Evolutionary conservation across 441 rosid species (phyloP).

Genomic region (Syzygium malaccense): DNA sequence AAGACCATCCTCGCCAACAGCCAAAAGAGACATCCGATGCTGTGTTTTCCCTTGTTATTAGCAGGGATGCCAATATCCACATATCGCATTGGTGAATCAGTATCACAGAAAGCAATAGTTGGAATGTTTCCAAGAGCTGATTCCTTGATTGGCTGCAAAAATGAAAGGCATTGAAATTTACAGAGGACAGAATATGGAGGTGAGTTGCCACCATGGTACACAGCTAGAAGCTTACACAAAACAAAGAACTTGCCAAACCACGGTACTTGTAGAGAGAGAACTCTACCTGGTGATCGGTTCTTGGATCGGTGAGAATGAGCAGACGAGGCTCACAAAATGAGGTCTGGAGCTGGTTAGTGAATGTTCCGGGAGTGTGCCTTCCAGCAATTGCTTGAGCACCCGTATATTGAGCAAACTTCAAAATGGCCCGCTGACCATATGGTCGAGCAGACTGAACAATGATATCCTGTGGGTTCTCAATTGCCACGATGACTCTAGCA

Average conservation of each 20-base stretch:
- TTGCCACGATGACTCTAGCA: slow-evolving; percentile 78
- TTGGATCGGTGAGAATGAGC: slow-evolving; percentile 79
- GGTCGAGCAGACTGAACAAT: slow-evolving; percentile 94
- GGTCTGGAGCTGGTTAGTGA: slow-evolving; percentile 84
- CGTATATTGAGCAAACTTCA: slow-evolving; percentile 87
- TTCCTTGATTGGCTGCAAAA: slow-evolving; percentile 85
- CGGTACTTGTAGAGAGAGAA: neutral
- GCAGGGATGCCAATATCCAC: slow-evolving; percentile 95
- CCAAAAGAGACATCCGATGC: slow-evolving; percentile 95
- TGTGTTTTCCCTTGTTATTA: slow-evolving; percentile 95
- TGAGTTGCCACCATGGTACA: neutral
- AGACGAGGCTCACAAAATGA: slow-evolving; percentile 91
- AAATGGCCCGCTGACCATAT: slow-evolving; percentile 80
- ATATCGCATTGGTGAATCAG: slow-evolving; percentile 84
- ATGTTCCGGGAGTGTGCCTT: slow-evolving; percentile 97
- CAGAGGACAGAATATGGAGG: neutral
- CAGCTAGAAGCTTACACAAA: neutral
- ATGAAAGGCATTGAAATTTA: neutral
- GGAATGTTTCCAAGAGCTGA: slow-evolving; percentile 93
- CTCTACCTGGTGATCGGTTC: slow-evolving; percentile 86
- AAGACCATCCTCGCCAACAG: slow-evolving; percentile 91
- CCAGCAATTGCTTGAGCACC: slow-evolving; percentile 95
- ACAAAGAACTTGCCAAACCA: neutral
- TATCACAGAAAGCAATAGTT: slow-evolving; percentile 88
- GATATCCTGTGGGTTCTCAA: slow-evolving; percentile 83